These are phyloP conservation scores for Microdochium nivale DNA, from an alignment of 2,329 filamentous ascomycete genomes.

Conservation along the genomic window DNA sequence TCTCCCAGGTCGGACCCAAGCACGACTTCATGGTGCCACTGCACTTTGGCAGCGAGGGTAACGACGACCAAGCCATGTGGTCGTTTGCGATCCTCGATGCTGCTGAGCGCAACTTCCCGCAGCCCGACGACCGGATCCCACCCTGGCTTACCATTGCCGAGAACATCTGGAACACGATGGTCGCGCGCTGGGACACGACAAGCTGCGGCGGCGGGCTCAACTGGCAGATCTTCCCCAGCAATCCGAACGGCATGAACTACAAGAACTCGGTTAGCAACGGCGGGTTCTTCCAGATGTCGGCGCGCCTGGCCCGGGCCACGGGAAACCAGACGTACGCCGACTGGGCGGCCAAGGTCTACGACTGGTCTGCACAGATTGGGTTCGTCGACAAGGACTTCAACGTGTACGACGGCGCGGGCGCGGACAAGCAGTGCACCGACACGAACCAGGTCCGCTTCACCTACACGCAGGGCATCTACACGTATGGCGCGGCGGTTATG, in stretches of 20 bases:
- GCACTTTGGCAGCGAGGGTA: constrained; percentile 55
- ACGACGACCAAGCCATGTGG: constrained; percentile 72
- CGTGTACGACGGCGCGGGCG: constrained; percentile 56
- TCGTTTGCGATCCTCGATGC: constrained; percentile 58
- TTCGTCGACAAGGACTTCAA: constrained; percentile 46
- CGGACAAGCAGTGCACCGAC: constrained; percentile 41
- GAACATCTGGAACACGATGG: constrained; percentile 67
- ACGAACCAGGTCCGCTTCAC: constrained; percentile 51
- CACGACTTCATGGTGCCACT: constrained; percentile 51
- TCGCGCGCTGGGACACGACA: constrained; percentile 58
- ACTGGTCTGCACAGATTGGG: constrained; percentile 51
- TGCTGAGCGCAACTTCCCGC: constrained; percentile 59
- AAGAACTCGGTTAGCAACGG: constrained; percentile 79
- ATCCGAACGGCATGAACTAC: constrained; percentile 68
- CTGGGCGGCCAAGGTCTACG: constrained; percentile 59
- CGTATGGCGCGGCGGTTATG: constrained; percentile 56
- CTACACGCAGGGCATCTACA: constrained; percentile 56
- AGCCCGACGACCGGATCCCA: constrained; percentile 46
- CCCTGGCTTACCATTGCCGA: constrained; percentile 58
- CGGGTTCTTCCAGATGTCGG: constrained; percentile 73
- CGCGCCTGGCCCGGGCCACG: constrained; percentile 63
- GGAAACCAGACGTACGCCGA: constrained; percentile 56
- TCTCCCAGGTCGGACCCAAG: constrained; percentile 47
- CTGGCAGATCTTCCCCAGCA: constrained; percentile 75
- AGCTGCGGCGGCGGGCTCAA: constrained; percentile 64